These are phyloP conservation scores for Zalaria sp. DNA, from an alignment of 2,329 filamentous ascomycete species.

Conservation along the genomic window DNA sequence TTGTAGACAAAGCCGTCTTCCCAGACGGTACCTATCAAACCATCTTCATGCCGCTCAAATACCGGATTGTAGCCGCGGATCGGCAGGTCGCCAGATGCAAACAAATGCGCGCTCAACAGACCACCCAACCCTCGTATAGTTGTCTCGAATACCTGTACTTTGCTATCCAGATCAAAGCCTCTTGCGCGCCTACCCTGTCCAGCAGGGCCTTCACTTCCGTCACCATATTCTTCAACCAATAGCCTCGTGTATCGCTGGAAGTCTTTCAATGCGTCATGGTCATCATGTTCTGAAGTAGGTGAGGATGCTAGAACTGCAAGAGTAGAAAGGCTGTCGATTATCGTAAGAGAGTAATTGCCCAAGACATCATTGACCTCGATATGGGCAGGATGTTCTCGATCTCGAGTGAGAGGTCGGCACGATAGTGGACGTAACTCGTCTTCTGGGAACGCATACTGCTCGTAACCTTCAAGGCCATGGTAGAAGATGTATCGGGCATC, in stretches of 20 bases:
- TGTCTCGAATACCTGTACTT: constrained; percentile 97
- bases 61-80: constrained; percentile 60
- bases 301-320: constrained; percentile 81
- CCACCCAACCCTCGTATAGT: constrained; percentile 89
- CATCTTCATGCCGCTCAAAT: constrained; percentile 18
- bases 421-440: constrained; percentile 84
- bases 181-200: constrained; percentile 59
- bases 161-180: constrained; percentile 91
- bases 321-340: constrained; percentile 90
- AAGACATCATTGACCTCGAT: constrained; percentile 89
- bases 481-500: constrained; percentile 67
- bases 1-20: constrained; percentile 62
- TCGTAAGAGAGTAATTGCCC: constrained; percentile 89
- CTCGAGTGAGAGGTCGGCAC: constrained; percentile 72
- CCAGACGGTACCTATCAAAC: constrained; percentile 47
- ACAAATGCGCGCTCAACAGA: constrained; percentile 81
- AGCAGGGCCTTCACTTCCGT: constrained; percentile 55
- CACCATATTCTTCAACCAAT: constrained; percentile 73
- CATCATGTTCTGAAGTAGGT: constrained; percentile 38
- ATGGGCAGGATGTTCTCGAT: constrained; percentile 63
- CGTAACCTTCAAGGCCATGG: constrained; percentile 93
- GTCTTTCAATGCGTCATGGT: constrained; percentile 37
- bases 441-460: constrained; percentile 85
- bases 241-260: constrained; percentile 71
- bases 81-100: constrained; percentile 79